A percentile compares a stretch with the other conserved stretches of the same genome.
Conservation (phyloP, 805 yeast genomes). For the Candida sanyiensis region DNA sequence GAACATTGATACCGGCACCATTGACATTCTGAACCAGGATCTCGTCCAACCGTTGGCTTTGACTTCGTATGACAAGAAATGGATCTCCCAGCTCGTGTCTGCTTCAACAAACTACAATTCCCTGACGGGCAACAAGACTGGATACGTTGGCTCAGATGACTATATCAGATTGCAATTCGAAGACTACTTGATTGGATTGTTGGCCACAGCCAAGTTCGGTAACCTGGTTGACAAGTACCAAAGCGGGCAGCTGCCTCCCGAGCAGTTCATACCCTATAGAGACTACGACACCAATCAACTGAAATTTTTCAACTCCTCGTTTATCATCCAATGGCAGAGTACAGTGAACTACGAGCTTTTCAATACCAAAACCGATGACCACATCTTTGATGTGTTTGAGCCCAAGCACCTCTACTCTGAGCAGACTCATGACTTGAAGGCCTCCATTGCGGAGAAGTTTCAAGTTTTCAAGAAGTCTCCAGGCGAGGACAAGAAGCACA, state of each 20-base stretch:
- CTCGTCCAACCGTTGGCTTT: conserved; percentile 40
- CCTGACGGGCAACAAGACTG: conserved; percentile 34
- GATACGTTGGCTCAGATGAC: conserved; percentile 76
- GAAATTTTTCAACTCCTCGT: conserved; percentile 38
- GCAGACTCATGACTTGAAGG: conserved; percentile 9
- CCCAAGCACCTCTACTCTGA: conserved; percentile 36
- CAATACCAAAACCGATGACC: conserved; percentile 56
- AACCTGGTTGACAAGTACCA: conserved; percentile 40
- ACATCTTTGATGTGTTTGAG: conserved; percentile 56
- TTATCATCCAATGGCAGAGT: conserved; percentile 46
- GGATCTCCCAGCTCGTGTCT: conserved; percentile 54
- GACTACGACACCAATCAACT: conserved; percentile 30
- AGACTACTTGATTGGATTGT: conserved; percentile 74
- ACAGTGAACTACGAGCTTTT: conserved; percentile 54
- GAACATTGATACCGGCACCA: conserved; percentile 48
- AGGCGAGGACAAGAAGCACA: not conserved
- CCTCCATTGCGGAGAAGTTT: conserved; percentile 19
- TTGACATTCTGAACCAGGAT: conserved; percentile 42
- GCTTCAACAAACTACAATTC: conserved; percentile 35
- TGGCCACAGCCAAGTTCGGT: conserved; percentile 66
- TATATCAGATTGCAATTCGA: conserved; percentile 84
- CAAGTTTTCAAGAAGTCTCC: conserved; percentile 25
- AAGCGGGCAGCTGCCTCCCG: conserved; percentile 32
- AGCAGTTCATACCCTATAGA: conserved; percentile 22
- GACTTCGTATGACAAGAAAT: conserved; percentile 63